Conservation (phyloP, 2,329 filamentous ascomycete species). For the Amesomyces nigricolor region DNA sequence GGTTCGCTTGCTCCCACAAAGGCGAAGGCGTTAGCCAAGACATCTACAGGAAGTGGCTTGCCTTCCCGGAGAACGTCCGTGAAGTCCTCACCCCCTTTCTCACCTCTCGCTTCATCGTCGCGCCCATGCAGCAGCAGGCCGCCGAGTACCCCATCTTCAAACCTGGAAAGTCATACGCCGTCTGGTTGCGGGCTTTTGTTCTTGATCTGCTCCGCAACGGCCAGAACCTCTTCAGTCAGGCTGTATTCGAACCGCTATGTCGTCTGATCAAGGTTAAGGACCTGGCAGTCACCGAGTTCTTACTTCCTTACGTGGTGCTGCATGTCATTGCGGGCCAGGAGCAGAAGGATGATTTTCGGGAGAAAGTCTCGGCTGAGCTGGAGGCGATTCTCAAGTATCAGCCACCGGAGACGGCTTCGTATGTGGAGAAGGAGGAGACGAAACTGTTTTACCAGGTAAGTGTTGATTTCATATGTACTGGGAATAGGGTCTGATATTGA, state of each 20-base stretch:
- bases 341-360: constrained; percentile 37
- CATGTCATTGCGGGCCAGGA: constrained; percentile 73
- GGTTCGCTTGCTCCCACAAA: constrained; percentile 44
- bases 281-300: constrained; percentile 75
- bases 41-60: constrained; percentile 68
- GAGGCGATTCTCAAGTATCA: constrained; percentile 65
- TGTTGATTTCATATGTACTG: background rate
- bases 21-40: constrained; percentile 47
- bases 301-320: constrained; percentile 80
- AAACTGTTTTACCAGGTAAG: constrained; percentile 82
- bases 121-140: constrained; percentile 50
- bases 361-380: constrained; percentile 67
- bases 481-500: constrained; percentile 15
- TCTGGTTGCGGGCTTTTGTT: constrained; percentile 77
- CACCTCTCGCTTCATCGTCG: constrained; percentile 73
- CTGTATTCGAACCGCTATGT: constrained; percentile 75
- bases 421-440: constrained; percentile 65
- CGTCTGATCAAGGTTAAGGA: constrained; percentile 83
- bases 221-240: constrained; percentile 65
- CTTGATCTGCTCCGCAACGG: constrained; percentile 76
- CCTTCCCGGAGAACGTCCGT: constrained; percentile 69
- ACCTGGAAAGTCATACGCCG: constrained; percentile 60
- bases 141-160: constrained; percentile 75
- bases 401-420: constrained; percentile 44
- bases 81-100: constrained; percentile 86